Evolutionary conservation across 257 asterid species (phyloP).

Genomic region (Haberlea rhodopensis): DNA sequence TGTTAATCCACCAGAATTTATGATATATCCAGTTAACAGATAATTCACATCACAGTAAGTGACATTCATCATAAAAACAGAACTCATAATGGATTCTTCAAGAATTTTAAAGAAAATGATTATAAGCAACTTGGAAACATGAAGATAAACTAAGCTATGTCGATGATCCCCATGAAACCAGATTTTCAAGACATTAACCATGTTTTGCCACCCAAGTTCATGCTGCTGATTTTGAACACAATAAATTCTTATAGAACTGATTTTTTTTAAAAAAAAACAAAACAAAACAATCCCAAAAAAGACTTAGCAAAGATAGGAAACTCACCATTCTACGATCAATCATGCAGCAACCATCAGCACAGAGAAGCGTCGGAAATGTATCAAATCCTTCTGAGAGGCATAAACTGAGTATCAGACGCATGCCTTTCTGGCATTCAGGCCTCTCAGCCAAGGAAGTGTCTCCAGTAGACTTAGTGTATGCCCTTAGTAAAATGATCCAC

Average conservation of each 20-base stretch:
- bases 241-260: neutral
- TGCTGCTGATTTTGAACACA: neutral
- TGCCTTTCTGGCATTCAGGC: slow-evolving; percentile 77
- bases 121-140: neutral
- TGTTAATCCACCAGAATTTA: neutral
- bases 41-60: neutral
- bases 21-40: neutral
- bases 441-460: slow-evolving; percentile 63
- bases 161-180: neutral
- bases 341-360: slow-evolving; percentile 78
- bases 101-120: too few species aligned
- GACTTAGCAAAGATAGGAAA: slow-evolving; percentile 16
- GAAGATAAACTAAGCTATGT: neutral
- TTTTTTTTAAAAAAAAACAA: too few species aligned
- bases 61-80: neutral
- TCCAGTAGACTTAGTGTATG: slow-evolving; percentile 70
- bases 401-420: slow-evolving; percentile 66
- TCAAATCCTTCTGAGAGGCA: slow-evolving; percentile 76
- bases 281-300: neutral
- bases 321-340: slow-evolving; percentile 82
- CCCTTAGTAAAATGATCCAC: slow-evolving; percentile 75
- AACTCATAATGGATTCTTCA: neutral
- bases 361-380: slow-evolving; percentile 80
- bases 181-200: neutral
- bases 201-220: neutral